These are phyloP conservation scores for Tilletia indica DNA, from an alignment of 1,284 basidiomycete species.

Conservation along the genomic window DNA sequence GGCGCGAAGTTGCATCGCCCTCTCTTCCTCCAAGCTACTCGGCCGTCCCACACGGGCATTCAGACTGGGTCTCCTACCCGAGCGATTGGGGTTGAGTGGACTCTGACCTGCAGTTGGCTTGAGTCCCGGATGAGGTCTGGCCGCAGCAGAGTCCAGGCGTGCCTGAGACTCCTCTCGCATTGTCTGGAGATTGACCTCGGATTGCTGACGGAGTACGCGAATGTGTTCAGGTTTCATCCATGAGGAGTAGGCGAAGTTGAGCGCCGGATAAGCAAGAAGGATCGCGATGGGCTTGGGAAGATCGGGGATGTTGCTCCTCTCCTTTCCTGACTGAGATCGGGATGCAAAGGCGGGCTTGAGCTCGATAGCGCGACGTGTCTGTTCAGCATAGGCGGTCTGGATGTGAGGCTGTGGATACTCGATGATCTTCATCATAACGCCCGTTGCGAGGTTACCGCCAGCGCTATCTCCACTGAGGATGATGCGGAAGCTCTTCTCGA, in stretches of 20 bases:
- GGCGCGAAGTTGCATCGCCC: not conserved
- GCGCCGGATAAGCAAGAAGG: conserved; percentile 69
- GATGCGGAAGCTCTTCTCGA: conserved; percentile 34
- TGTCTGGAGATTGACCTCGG: conserved; percentile 44
- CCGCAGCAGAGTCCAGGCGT: conserved; percentile 22
- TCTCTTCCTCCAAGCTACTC: conserved; percentile 8
- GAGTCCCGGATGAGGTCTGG: conserved; percentile 2
- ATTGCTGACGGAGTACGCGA: conserved; percentile 69
- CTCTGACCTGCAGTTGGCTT: conserved; percentile 11
- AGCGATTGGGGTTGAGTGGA: conserved; percentile 12
- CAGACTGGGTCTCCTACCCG: conserved; percentile 3
- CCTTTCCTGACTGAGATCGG: not conserved
- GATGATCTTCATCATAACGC: conserved; percentile 43
- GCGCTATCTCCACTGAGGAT: conserved; percentile 47
- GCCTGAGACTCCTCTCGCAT: conserved; percentile 17
- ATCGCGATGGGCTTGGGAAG: conserved; percentile 72
- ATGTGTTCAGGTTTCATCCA: conserved; percentile 93
- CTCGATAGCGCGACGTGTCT: not conserved
- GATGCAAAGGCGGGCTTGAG: not conserved
- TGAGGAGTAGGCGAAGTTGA: conserved; percentile 87
- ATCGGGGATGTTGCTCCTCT: conserved; percentile 25
- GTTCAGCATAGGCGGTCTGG: conserved; percentile 35
- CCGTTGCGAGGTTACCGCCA: conserved; percentile 44
- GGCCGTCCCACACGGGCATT: conserved; percentile 6
- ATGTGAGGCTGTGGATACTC: conserved; percentile 48